Base-by-base conservation (phyloP, 73 alveolate genomes). In the Loxodes magnus region DNA sequence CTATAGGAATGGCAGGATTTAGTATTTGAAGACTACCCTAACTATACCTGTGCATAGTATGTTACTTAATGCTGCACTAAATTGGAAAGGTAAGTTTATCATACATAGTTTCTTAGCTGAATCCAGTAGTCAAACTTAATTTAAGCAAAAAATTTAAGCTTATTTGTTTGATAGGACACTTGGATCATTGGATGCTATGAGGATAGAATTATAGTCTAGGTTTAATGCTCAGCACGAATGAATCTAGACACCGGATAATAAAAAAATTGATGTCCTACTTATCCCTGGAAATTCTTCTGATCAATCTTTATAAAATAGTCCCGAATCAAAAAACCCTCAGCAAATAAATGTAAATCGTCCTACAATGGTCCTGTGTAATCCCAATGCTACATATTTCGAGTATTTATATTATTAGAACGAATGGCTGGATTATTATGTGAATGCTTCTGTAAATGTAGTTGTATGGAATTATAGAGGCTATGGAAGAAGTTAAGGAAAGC, bases 381-480 rank as follows among this genome's bases (percentile, higher is more conserved):
- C 94, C 10, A 80, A 80, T 62, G 94, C 76, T 5, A 52, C 64
- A 23, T 52, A 25, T 41, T 80, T 68, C 35, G 94, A 80, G 59
- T 50, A 60, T 41, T 4, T 51, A 3, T 34, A 6, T 23, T 60
- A 43, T 56, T 73, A 78, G 67, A 66, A 53, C 56, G 55, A 49
- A 37, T 66, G 84, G 85, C 31, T 65, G 6, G 73, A 73, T 51
- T 36, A 43, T 10, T 78, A 78, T 55, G 30, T 56, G 48, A 22
- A 56, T 4, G 48, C 41, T 39, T 73, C 80, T 2, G 16, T 55
- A 26, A 78, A 64, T 56, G 41, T 78, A 12, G 56, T 71, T 3
- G 36, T 74, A 33, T 74, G 86, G 82, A 78, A 78, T 73, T 75
- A 75, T 69, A 54, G 83, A 35, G 74, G 75, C 29, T 75, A 71